Evolutionary conservation across 306 rosid genomes (phyloP).

Genomic region (Malus asiatica): DNA sequence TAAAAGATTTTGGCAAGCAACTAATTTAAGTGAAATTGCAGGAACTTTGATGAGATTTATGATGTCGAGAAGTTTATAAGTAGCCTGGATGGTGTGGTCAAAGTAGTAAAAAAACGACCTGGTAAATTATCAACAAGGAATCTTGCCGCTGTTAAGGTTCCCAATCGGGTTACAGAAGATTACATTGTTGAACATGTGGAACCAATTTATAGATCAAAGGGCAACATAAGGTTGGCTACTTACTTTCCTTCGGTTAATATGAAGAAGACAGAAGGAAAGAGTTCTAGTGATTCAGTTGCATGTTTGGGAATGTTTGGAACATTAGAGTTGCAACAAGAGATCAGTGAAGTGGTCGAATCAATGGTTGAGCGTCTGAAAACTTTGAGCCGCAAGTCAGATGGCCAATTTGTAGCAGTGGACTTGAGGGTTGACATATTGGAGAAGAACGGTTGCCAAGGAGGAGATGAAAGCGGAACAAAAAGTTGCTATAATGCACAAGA

Average conservation of each 20-base stretch:
- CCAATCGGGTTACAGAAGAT: slow-evolving; percentile 79
- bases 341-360: slow-evolving; percentile 68
- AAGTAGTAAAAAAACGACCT: slow-evolving; percentile 64
- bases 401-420: slow-evolving; percentile 77
- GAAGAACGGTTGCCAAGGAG: slow-evolving; percentile 71
- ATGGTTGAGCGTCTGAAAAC: slow-evolving; percentile 77
- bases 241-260: slow-evolving; percentile 87
- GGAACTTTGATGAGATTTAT: slow-evolving; percentile 87
- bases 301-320: slow-evolving; percentile 97
- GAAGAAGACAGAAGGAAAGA: slow-evolving; percentile 52
- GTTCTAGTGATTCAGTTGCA: slow-evolving; percentile 56
- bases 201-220: slow-evolving; percentile 62
- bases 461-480: slow-evolving; percentile 50
- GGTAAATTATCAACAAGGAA: slow-evolving; percentile 49
- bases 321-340: slow-evolving; percentile 73
- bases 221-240: slow-evolving; percentile 80
- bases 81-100: slow-evolving; percentile 82
- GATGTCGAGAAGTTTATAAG: slow-evolving; percentile 54
- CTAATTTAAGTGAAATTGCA: slow-evolving; percentile 24
- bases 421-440: slow-evolving; percentile 82
- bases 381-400: slow-evolving; percentile 77
- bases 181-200: slow-evolving; percentile 70
- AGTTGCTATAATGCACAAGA: slow-evolving; percentile 80
- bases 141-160: slow-evolving; percentile 82
- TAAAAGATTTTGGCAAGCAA: slow-evolving; percentile 2